Conservation (phyloP, 1,284 basidiomycete species). For the Ganoderma leucocontextum region DNA sequence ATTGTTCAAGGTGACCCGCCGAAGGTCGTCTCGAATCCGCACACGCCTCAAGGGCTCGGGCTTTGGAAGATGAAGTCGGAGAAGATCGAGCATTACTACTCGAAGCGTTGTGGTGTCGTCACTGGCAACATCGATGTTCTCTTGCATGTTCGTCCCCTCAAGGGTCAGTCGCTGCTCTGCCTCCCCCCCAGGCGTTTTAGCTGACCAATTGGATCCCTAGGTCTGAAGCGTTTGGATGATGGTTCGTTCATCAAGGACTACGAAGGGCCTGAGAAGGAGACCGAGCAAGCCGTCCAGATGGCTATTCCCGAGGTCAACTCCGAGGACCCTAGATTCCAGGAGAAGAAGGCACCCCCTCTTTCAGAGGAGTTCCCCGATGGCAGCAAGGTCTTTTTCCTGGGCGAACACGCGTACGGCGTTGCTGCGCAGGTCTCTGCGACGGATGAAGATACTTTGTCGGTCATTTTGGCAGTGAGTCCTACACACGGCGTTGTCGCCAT, state of each 20-base stretch:
- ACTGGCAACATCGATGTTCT: conserved; percentile 85
- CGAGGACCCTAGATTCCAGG: conserved; percentile 91
- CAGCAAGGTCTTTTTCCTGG: conserved; percentile 95
- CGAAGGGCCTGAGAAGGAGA: conserved; percentile 82
- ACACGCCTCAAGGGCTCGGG: conserved; percentile 69
- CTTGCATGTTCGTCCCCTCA: conserved; percentile 86
- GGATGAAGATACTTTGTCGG: conserved; percentile 71
- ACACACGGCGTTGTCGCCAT: conserved; percentile 1
- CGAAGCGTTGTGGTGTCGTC: conserved; percentile 89
- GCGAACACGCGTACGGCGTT: conserved; percentile 92
- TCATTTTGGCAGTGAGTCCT: conserved; percentile 79
- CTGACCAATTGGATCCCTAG: conserved; percentile 45
- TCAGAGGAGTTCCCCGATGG: conserved; percentile 91
- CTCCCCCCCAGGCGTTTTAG: conserved; percentile 6
- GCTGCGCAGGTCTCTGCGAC: conserved; percentile 89
- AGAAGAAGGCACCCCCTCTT: conserved; percentile 83
- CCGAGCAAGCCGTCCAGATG: conserved; percentile 89
- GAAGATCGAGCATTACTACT: conserved; percentile 85
- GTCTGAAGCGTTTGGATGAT: conserved; percentile 87
- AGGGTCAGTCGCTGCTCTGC: conserved; percentile 61
- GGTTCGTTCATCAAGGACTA: conserved; percentile 97
- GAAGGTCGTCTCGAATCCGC: conserved; percentile 76
- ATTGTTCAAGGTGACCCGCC: conserved; percentile 61
- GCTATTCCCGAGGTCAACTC: conserved; percentile 79
- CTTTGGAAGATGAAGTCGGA: conserved; percentile 85